Percentiles rank a stretch among this genome's conserved stretches.
Evolutionary conservation across 148 eudicot species (phyloP).

Genomic region (Dysphania ambrosioides): DNA sequence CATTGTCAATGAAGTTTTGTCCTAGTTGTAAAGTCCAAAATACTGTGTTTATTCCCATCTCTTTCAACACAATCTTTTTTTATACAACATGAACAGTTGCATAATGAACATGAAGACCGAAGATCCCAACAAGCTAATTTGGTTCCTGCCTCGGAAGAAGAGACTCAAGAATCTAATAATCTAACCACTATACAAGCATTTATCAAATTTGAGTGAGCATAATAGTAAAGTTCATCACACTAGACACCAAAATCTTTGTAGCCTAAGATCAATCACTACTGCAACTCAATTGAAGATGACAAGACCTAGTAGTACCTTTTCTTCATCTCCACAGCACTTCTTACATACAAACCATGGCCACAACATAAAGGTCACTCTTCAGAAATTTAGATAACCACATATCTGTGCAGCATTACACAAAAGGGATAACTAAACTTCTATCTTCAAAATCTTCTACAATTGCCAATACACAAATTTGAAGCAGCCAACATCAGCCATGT

Average conservation of each 20-base stretch:
- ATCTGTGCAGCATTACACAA: background rate
- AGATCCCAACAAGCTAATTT: background rate
- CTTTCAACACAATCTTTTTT: too few relatives aligned
- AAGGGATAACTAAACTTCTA: background rate
- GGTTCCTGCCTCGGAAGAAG: background rate
- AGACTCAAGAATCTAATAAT: background rate
- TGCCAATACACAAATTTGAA: background rate
- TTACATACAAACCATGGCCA: background rate
- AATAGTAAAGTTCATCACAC: too few relatives aligned
- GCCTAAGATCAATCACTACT: too few relatives aligned
- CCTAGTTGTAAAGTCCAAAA: too few relatives aligned
- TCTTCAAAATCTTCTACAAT: background rate
- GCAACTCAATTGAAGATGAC: background rate
- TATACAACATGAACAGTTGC: too few relatives aligned
- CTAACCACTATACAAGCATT: too few relatives aligned
- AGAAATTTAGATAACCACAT: background rate
- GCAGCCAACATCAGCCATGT: background rate
- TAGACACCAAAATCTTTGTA: too few relatives aligned
- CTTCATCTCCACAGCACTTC: background rate
- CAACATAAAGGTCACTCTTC: too few relatives aligned
- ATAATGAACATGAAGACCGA: too few relatives aligned
- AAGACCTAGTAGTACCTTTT: background rate
- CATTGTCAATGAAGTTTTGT: too few relatives aligned
- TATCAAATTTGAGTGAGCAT: too few relatives aligned
- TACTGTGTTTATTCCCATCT: too few relatives aligned